Conservation (phyloP, 345 rosid genomes). For the Gossypium raimondii region DNA sequence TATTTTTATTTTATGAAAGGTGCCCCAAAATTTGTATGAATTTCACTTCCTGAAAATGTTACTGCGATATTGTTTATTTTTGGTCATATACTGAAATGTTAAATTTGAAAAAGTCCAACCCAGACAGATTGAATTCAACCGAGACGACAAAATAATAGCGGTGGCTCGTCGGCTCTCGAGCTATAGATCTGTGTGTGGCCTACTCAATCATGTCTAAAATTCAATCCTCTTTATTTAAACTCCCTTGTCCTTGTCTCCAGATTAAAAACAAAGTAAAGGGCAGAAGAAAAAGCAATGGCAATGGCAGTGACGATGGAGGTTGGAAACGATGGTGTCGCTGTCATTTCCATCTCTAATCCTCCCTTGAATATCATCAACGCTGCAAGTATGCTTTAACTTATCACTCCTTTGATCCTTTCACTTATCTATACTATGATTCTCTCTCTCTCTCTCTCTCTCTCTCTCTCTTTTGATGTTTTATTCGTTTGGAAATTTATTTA, state of each 20-base stretch:
- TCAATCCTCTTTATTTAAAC: background rate
- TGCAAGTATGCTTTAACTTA: constrained; percentile 38
- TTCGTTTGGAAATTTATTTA: background rate
- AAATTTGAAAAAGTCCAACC: background rate
- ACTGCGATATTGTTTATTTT: too few species aligned
- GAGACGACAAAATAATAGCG: background rate
- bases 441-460: background rate
- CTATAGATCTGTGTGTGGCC: background rate
- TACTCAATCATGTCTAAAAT: background rate
- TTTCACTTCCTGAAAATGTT: too few species aligned
- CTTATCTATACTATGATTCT: background rate
- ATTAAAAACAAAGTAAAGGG: background rate
- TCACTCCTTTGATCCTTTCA: background rate
- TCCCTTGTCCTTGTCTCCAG: background rate
- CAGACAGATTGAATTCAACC: too few species aligned
- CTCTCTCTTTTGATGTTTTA: background rate
- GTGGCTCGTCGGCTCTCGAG: background rate
- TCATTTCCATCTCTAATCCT: constrained; percentile 75
- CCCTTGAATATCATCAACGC: constrained; percentile 79
- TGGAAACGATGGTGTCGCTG: constrained; percentile 81
- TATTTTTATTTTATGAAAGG: too few species aligned
- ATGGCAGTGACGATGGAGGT: constrained; percentile 59
- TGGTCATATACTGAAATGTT: too few species aligned
- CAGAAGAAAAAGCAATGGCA: constrained; percentile 17
- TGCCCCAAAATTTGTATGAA: too few species aligned